phyloP scores from a whole-genome alignment of 1,284 basidiomycete genomes.

The Cerioporus squamosus region DNA sequence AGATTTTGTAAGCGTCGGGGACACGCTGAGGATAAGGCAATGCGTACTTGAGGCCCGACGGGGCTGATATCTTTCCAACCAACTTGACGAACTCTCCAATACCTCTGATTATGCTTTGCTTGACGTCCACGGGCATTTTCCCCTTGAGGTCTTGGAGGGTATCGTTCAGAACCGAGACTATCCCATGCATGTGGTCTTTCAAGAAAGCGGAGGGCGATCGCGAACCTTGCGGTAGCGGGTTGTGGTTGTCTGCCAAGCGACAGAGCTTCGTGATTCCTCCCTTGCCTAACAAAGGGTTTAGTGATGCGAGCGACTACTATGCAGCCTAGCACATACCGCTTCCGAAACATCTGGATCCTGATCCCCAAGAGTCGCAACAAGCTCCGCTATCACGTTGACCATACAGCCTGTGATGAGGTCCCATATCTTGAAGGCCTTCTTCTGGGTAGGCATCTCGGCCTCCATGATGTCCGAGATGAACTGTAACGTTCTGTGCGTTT shows the following conservation, averaged over 20 bases:
- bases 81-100: slow-evolving; percentile 75
- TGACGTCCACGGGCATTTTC: slow-evolving; percentile 67
- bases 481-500: slow-evolving; percentile 59
- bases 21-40: background rate
- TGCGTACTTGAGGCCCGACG: slow-evolving; percentile 82
- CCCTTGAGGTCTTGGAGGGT: slow-evolving; percentile 82
- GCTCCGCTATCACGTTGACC: slow-evolving; percentile 69
- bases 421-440: slow-evolving; percentile 48
- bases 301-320: background rate
- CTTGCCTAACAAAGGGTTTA: slow-evolving; percentile 49
- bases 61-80: slow-evolving; percentile 76
- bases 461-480: slow-evolving; percentile 65
- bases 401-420: slow-evolving; percentile 68
- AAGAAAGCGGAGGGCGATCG: slow-evolving; percentile 55
- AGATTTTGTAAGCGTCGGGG: background rate
- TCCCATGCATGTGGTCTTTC: slow-evolving; percentile 77
- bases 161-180: slow-evolving; percentile 83
- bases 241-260: slow-evolving; percentile 32
- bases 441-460: slow-evolving; percentile 38
- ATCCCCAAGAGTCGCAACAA: slow-evolving; percentile 81
- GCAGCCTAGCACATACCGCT: slow-evolving; percentile 41
- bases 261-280: slow-evolving; percentile 63
- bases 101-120: slow-evolving; percentile 80
- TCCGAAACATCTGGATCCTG: slow-evolving; percentile 49
- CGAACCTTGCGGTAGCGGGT: slow-evolving; percentile 23